Base-by-base conservation (phyloP, 202 grass and related monocot species). In the Carex arenaria region DNA sequence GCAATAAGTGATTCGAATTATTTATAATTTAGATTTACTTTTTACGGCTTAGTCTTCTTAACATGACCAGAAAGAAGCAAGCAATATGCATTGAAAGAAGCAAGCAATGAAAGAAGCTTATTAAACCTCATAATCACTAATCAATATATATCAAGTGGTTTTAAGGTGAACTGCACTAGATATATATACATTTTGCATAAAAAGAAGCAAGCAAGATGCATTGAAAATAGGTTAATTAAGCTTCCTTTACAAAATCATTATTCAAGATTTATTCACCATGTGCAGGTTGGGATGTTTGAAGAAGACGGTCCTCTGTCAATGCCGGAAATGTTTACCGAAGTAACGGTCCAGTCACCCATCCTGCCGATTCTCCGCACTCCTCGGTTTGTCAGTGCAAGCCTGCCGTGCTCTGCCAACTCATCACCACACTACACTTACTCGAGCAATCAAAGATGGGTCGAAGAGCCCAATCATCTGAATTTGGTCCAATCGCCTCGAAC, bases 381-480 rank as follows among this genome's bases (percentile, higher is more conserved):
- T 56, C 87, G 82, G 3, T 92, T 94, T 72, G 87, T 94, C 61
- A 90, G 86, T 49, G 86, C 84, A 67, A 94, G 92, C 86, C 72
- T 87, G 10, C 92, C 86, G 2, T 90, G 88, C 84, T 92, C 88
- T 10, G 86, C 86, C 4, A 10, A 32, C 66, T 90, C 88, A 75
- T 94, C 88, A n/a, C 88, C 90, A 0, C 80, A 92, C n/a, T 86
- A 85, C 26, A 42, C 82, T 17, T 61, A 78, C 31, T 4, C 47
- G 0, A 28, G 55, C 64, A 89, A 66, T 18, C 64, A 82, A 38
- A 20, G 65, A 71, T 81, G 71, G 72, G 42, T 45, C 8, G 89
- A 89, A 0, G 86, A 91, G 2, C 38, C 60, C 15, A 30, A 84
- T 51, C 13, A 91, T 55, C 60, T 86, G 79, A 84, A 32, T 56